Conservation (phyloP, 345 rosid species). For the Eucalyptus polybractea region DNA sequence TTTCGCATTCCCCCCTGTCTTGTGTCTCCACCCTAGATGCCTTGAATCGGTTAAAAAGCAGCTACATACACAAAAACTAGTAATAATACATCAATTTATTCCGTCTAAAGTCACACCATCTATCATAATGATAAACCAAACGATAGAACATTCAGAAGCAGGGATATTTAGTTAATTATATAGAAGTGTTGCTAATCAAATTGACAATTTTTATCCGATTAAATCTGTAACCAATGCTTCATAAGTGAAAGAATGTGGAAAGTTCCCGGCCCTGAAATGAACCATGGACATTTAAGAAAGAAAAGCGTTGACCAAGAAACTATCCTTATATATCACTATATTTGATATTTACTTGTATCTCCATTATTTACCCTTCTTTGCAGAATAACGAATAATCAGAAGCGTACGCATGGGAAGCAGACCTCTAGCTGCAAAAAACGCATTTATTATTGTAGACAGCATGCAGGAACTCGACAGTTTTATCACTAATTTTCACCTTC, state of each 20-base stretch:
- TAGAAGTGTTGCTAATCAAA: not conserved
- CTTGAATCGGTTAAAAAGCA: not conserved
- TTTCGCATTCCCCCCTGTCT: slow-evolving; percentile 85
- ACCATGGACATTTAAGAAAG: too few relatives aligned
- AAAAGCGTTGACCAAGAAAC: not conserved
- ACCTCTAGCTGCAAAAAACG: not conserved
- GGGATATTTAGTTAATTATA: not conserved
- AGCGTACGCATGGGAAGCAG: not conserved
- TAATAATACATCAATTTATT: not conserved
- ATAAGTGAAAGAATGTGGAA: not conserved
- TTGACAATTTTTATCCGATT: not conserved
- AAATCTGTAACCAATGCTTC: not conserved
- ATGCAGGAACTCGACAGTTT: not conserved
- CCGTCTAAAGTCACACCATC: not conserved
- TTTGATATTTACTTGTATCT: not conserved
- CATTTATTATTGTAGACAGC: not conserved
- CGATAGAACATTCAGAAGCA: not conserved
- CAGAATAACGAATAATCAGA: not conserved
- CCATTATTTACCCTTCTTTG: not conserved
- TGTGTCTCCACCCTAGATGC: slow-evolving; percentile 87
- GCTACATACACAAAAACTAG: not conserved
- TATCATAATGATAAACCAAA: not conserved
- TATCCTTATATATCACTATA: not conserved
- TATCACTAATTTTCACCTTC: not conserved
- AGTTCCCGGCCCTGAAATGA: not conserved